Percentiles rank a stretch among this genome's conserved stretches.
These are phyloP conservation scores for Penicillium sp. DNA, from an alignment of 2,329 filamentous ascomycete species.

Conservation along the genomic window DNA sequence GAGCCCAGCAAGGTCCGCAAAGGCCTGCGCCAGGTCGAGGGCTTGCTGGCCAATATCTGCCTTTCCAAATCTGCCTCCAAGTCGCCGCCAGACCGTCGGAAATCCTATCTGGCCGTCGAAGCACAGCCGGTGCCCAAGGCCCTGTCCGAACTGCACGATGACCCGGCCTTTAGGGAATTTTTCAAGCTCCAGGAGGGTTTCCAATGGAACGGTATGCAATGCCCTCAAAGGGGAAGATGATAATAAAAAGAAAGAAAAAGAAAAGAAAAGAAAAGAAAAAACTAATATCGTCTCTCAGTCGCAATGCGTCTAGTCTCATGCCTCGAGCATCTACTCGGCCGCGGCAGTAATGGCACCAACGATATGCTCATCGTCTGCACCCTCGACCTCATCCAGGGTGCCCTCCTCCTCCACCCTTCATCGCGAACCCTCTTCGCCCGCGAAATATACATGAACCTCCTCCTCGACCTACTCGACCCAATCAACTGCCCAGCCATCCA, in stretches of 20 bases:
- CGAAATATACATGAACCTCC: constrained; percentile 93
- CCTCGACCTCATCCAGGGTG: constrained; percentile 86
- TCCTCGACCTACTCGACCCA: constrained; percentile 91
- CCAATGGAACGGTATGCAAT: constrained; percentile 79
- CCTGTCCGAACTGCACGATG: constrained; percentile 72
- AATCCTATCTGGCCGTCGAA: constrained; percentile 46
- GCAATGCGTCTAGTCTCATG: constrained; percentile 82
- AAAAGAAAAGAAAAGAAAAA: background rate
- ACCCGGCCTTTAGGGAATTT: constrained; percentile 92
- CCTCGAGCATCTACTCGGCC: constrained; percentile 82
- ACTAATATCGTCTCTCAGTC: constrained; percentile 53
- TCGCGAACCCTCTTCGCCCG: constrained; percentile 85
- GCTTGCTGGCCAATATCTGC: constrained; percentile 91
- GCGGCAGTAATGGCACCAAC: constrained; percentile 78
- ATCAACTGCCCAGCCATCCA: constrained; percentile 92
- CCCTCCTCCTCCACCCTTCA: constrained; percentile 84
- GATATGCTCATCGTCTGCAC: constrained; percentile 87
- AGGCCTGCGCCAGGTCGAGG: constrained; percentile 91
- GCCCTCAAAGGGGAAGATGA: too few species aligned
- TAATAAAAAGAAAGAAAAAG: background rate
- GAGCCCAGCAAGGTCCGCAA: constrained; percentile 89
- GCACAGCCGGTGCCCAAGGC: constrained; percentile 60
- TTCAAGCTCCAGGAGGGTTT: constrained; percentile 97
- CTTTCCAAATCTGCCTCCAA: constrained; percentile 61
- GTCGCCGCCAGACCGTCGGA: constrained; percentile 45